These are phyloP conservation scores for Alternaria ventricosa DNA, from an alignment of 2,329 filamentous ascomycete genomes.

Conservation along the genomic window DNA sequence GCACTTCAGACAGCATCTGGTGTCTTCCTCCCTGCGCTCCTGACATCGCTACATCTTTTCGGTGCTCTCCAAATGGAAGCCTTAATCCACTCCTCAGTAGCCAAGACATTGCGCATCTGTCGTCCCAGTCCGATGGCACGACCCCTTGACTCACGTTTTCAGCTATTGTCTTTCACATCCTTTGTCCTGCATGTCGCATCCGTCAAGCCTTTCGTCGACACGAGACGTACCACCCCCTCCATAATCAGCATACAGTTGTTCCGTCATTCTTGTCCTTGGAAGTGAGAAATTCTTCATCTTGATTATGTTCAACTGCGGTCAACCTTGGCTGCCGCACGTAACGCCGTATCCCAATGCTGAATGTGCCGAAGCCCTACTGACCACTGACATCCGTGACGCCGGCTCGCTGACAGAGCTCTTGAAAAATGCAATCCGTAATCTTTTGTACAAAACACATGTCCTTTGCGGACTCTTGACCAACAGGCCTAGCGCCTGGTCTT, in stretches of 20 bases:
- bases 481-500: constrained; percentile 60
- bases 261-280: constrained; percentile 11
- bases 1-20: background rate
- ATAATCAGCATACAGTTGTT: constrained; percentile 14
- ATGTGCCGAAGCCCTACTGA: constrained; percentile 16
- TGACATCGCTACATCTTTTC: background rate
- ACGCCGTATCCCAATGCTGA: constrained; percentile 38
- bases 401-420: constrained; percentile 23
- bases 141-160: background rate
- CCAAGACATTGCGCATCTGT: background rate
- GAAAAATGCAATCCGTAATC: constrained; percentile 18
- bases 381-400: constrained; percentile 31
- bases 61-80: background rate
- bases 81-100: background rate
- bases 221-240: background rate
- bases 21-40: background rate
- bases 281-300: constrained; percentile 27
- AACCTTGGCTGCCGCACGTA: constrained; percentile 22
- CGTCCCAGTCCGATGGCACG: background rate
- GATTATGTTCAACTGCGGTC: constrained; percentile 35
- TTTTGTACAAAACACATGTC: constrained; percentile 31
- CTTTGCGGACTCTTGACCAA: constrained; percentile 10
- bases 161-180: constrained; percentile 5
- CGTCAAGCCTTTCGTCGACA: background rate
- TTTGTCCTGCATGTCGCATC: constrained; percentile 3